Evolutionary conservation across 177 flowering plant species (phyloP).

Genomic region (Telopea speciosissima): DNA sequence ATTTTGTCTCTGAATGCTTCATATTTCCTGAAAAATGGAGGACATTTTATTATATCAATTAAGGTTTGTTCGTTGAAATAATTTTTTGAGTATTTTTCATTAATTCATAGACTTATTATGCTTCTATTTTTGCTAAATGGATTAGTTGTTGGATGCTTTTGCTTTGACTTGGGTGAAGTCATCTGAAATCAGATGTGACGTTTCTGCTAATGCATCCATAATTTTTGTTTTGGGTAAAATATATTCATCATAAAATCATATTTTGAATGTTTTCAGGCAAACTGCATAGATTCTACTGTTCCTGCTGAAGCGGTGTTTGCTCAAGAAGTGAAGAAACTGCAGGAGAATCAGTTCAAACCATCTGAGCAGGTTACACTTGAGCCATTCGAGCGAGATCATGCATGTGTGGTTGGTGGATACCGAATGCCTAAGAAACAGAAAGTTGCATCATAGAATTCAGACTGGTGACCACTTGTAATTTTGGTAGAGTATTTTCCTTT

Average conservation of each 20-base stretch:
- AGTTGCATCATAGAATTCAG: conserved; percentile 21
- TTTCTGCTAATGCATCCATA: not conserved
- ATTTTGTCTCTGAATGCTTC: conserved; percentile 91
- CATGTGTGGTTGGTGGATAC: conserved; percentile 96
- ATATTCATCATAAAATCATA: not conserved
- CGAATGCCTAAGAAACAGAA: conserved; percentile 79
- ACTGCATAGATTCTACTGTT: conserved; percentile 89
- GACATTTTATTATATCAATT: conserved; percentile 96
- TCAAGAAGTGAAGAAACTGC: conserved; percentile 82
- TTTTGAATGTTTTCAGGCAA: conserved; percentile 47
- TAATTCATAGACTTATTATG: not conserved
- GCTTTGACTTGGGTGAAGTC: too few relatives aligned
- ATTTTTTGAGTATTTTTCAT: not conserved
- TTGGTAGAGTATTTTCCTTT: not conserved
- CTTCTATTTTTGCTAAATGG: not conserved
- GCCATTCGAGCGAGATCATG: conserved; percentile 97
- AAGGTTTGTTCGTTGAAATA: conserved; percentile 46
- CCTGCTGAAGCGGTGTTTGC: conserved; percentile 94
- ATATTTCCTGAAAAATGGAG: conserved; percentile 83
- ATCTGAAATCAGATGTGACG: not conserved
- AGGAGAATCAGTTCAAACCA: conserved; percentile 83
- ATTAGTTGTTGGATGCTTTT: not conserved
- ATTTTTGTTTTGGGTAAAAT: too few relatives aligned
- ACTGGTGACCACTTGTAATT: not conserved
- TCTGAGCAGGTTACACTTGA: conserved; percentile 93